phyloP scores from a whole-genome alignment of 306 rosid species.

The Quillaja saponaria region DNA sequence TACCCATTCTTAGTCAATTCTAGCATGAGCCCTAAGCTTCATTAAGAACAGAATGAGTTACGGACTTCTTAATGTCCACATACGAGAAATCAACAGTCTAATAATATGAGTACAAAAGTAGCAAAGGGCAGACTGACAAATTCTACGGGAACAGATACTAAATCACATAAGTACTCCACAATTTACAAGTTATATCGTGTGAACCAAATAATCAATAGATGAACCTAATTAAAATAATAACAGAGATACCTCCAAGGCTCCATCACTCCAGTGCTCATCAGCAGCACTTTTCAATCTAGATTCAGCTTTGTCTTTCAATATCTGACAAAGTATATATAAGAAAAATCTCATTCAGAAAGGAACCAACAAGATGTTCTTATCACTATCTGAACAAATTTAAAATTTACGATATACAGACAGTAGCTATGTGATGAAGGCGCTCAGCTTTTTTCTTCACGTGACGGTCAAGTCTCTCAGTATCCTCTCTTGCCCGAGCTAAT shows the following conservation, averaged over 20 bases:
- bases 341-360: constrained; percentile 13
- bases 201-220: constrained; percentile 20
- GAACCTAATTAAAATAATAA: constrained; percentile 12
- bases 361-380: constrained; percentile 24
- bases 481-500: constrained; percentile 89
- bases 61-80: background rate
- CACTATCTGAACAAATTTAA: constrained; percentile 16
- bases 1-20: background rate
- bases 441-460: constrained; percentile 80
- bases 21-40: background rate
- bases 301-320: constrained; percentile 74
- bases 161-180: constrained; percentile 4
- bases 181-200: constrained; percentile 1
- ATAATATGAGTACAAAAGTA: constrained; percentile 3
- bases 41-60: background rate
- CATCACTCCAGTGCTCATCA: constrained; percentile 97
- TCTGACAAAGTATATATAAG: constrained; percentile 42
- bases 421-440: constrained; percentile 63
- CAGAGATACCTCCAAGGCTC: constrained; percentile 84
- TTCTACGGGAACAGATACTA: constrained; percentile 13
- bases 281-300: constrained; percentile 82
- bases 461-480: constrained; percentile 77
- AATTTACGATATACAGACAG: constrained; percentile 49
- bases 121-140: constrained; percentile 7
- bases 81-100: background rate